Base-by-base conservation (phyloP, 306 rosid species). In the Medicago ruthenica region DNA sequence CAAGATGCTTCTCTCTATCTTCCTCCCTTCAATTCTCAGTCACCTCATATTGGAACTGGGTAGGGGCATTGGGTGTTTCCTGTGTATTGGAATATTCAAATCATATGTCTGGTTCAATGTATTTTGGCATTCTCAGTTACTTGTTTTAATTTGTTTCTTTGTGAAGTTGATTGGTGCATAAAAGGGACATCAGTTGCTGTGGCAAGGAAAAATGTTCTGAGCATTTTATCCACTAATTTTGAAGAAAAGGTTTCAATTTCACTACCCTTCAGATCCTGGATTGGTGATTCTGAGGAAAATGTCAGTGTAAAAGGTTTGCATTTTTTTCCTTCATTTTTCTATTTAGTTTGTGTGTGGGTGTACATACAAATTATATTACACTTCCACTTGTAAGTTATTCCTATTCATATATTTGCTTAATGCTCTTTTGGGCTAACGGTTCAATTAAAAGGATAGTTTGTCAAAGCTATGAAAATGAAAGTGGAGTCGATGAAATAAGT, bases 121-220 rank as follows among this genome's bases (percentile, higher is more conserved):
- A 15, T 77, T 59, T n/a, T 83, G 44, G 22, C 47, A 79, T 80
- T 77, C 71, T 39, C 60, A 61, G 3, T 79, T 79, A 65, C 72
- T 31, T 70, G 22, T 69, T 73, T 24, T 34, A 18, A 67, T 68
- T 69, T 48, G 17, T 51, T 75, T 81, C 67, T 71, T 84, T 79
- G 62, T 61, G 20, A 63, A 93, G 97, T 91, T 75, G 98, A 89
- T 67, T 94, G 97, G 92, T 90, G 89, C 44, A 36, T 73, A 41
- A 80, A 87, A 47, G 95, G 98, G 24, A 85, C 74, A 81, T 84
- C 80, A 82, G 71, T 94, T 81, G 97, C 91, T 9, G 92, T 90
- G 68, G 98, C 96, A 62, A 87, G 83, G 73, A 86, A 81, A 79
- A 85, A 79, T 67, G 84, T 71, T 72, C 82, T 94, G 40, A 85